Conservation (phyloP, 1,284 basidiomycete species). For the Microbotryomycetes sp. region DNA sequence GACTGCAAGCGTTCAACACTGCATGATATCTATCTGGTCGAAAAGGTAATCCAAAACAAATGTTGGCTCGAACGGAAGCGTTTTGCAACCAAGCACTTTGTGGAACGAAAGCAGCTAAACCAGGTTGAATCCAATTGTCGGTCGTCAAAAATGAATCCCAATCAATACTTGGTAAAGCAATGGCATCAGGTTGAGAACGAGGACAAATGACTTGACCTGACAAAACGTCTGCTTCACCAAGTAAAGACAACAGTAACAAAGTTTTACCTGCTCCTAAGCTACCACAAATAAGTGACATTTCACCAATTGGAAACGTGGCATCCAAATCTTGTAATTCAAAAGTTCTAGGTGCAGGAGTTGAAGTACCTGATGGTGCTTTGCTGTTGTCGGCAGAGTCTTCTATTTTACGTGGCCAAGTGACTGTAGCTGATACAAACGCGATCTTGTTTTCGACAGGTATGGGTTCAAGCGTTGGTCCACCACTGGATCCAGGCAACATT, state of each 20-base stretch:
- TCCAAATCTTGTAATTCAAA: slow-evolving; percentile 76
- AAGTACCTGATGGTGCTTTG: slow-evolving; percentile 48
- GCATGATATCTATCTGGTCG: slow-evolving; percentile 68
- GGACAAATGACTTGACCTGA: slow-evolving; percentile 73
- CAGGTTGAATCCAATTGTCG: slow-evolving; percentile 67
- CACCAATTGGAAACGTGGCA: slow-evolving; percentile 67
- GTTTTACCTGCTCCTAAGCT: slow-evolving; percentile 60
- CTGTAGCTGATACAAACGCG: slow-evolving; percentile 70
- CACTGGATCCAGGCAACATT: not conserved
- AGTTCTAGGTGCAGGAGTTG: slow-evolving; percentile 62
- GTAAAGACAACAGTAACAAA: slow-evolving; percentile 68
- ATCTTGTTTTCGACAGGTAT: slow-evolving; percentile 52
- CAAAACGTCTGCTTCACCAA: slow-evolving; percentile 82
- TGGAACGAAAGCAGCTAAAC: slow-evolving; percentile 85
- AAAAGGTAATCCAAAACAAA: slow-evolving; percentile 78
- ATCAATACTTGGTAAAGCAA: slow-evolving; percentile 49
- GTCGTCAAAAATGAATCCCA: slow-evolving; percentile 39
- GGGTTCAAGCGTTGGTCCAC: slow-evolving; percentile 44
- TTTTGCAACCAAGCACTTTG: slow-evolving; percentile 84
- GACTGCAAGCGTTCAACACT: slow-evolving; percentile 67
- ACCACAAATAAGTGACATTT: slow-evolving; percentile 75
- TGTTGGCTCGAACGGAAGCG: slow-evolving; percentile 89
- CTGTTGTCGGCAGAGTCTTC: slow-evolving; percentile 1
- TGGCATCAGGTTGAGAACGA: slow-evolving; percentile 69
- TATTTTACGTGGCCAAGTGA: slow-evolving; percentile 70